Evolutionary conservation across 306 rosid genomes (phyloP), one percentile per base, ranked within the genome.

Genomic region (Spatholobus suberectus): DNA sequence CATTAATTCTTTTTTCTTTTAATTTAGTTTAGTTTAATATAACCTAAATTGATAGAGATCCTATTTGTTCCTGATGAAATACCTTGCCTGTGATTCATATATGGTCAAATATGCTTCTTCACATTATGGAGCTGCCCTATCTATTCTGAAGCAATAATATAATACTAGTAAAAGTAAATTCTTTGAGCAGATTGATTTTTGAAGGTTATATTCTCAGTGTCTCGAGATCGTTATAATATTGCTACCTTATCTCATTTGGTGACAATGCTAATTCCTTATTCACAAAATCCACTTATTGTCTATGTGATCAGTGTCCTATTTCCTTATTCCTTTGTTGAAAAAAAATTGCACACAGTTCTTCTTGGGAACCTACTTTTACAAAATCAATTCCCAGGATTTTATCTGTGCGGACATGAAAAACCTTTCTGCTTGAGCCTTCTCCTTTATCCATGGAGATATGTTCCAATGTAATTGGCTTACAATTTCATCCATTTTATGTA

Each of bases 401-500:
- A 90, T 95, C 4, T 89, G 93, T 93, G 97, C 94, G 79, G 73
- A 91, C 18, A 92, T 78, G 0, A 35, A n/a, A 54, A 82, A 81
- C 97, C 97, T 80, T 62, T 95, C 95, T 94, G 97, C 97, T 94
- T 94, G 95, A 94, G 94, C 76, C 86, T 75, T 89, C 95, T 91
- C 86, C 88, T 57, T 61, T 41, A 29, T 79, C 70, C 34, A 79
- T 85, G 90, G 93, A 83, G 92, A 87, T 88, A 82, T 57, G 93
- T 91, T 95, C 97, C 98, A 95, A 90, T 91, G 97, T 86, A 82
- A 78, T 77, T 87, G 97, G 97, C 80, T 91, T 82, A 93, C 87
- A 90, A 76, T 82, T 70, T 46, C 14, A 5, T 57, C 12, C 6
- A 3, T 23, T 32, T 72, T 24, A 55, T 38, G 0, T 14, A 23